Evolutionary conservation across 2,329 filamentous ascomycete species (phyloP).

Genomic region (Pyrenophora tritici-repentis): DNA sequence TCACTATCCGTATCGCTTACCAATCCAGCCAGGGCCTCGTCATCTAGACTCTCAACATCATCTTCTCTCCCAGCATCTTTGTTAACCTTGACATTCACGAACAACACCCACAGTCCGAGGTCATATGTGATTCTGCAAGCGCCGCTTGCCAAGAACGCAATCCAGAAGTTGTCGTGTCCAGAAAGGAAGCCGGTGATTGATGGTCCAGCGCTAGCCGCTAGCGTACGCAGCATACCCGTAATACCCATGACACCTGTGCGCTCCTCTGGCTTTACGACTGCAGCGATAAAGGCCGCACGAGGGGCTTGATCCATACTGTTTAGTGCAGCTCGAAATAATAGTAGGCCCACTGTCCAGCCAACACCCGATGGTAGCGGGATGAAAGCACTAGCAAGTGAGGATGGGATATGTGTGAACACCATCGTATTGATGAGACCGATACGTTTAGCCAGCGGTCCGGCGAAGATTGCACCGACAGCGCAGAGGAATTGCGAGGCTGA

Average conservation of each 20-base stretch:
- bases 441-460: slow-evolving; percentile 61
- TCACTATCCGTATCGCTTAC: slow-evolving; percentile 39
- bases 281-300: slow-evolving; percentile 68
- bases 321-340: slow-evolving; percentile 64
- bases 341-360: slow-evolving; percentile 58
- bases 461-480: slow-evolving; percentile 60
- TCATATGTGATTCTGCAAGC: slow-evolving; percentile 45
- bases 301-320: slow-evolving; percentile 75
- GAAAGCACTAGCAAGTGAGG: slow-evolving; percentile 59
- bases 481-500: slow-evolving; percentile 54
- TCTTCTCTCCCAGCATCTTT: slow-evolving; percentile 22
- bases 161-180: slow-evolving; percentile 42
- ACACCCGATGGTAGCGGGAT: slow-evolving; percentile 62
- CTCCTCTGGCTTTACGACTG: slow-evolving; percentile 67
- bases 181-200: slow-evolving; percentile 45
- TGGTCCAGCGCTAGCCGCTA: slow-evolving; percentile 59
- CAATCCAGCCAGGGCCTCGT: slow-evolving; percentile 38
- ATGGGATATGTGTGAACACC: slow-evolving; percentile 60
- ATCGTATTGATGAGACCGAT: slow-evolving; percentile 66
- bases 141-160: slow-evolving; percentile 46
- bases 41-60: slow-evolving; percentile 29
- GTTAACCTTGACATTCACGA: slow-evolving; percentile 44
- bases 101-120: slow-evolving; percentile 45
- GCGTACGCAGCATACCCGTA: slow-evolving; percentile 63
- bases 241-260: slow-evolving; percentile 74